Conservation (phyloP, 2,329 filamentous ascomycete species). For the Alternaria ethzedia region DNA sequence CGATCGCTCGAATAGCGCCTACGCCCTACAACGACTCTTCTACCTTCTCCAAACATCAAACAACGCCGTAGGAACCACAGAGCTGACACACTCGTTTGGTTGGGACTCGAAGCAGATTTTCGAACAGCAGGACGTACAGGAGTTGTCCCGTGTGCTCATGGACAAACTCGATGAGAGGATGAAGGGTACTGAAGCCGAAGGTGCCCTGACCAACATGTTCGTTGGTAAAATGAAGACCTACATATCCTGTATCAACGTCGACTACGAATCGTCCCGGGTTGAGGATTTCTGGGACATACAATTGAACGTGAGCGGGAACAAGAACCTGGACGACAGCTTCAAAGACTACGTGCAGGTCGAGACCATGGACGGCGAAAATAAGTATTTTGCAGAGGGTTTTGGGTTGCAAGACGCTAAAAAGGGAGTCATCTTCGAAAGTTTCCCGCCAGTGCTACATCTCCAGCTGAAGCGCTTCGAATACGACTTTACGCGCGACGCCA, state of each 20-base stretch:
- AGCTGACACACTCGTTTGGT: constrained; percentile 94
- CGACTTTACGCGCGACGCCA: constrained; percentile 91
- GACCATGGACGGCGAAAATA: constrained; percentile 96
- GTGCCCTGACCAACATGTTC: constrained; percentile 87
- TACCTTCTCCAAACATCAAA: constrained; percentile 91
- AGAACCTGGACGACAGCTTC: constrained; percentile 91
- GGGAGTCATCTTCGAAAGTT: constrained; percentile 94
- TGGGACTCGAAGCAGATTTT: constrained; percentile 99
- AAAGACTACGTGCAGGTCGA: constrained; percentile 96
- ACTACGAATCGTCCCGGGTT: constrained; percentile 92
- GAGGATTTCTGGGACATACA: constrained; percentile 99
- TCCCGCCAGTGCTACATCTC: constrained; percentile 90
- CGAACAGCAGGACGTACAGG: constrained; percentile 98
- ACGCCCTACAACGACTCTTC: constrained; percentile 90
- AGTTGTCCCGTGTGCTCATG: constrained; percentile 95
- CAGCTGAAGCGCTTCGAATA: constrained; percentile 98
- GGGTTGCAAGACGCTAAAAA: constrained; percentile 97
- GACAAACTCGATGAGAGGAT: constrained; percentile 96
- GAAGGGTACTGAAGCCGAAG: constrained; percentile 94
- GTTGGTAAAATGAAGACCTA: constrained; percentile 99
- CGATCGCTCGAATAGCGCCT: constrained; percentile 84
- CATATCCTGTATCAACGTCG: constrained; percentile 97
- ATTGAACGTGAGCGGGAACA: constrained; percentile 93
- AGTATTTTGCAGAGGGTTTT: constrained; percentile 91
- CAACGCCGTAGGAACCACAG: constrained; percentile 83